Evolutionary conservation across 148 eudicot genomes (phyloP), one percentile per base, ranked within the genome.

Genomic region (Rhododendron ferrugineum): DNA sequence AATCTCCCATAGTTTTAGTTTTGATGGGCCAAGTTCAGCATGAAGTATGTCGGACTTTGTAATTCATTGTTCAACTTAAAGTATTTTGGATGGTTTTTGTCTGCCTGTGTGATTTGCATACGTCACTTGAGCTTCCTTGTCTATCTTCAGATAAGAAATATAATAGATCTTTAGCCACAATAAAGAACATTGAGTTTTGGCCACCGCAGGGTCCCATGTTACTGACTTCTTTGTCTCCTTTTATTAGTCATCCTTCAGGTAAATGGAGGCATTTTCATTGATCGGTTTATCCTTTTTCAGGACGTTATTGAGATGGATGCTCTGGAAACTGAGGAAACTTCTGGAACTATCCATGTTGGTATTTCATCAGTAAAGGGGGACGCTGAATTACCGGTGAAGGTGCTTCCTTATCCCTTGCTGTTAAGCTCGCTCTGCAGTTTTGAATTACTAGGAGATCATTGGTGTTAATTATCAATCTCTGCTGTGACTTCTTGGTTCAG

Each of bases 281-380:
- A 83, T 52, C 42, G 47, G 44, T 11, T 74, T 58, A 64, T 66
- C 42, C 44, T 60, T 77, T 88, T 80, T 52, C 93, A 94, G 96
- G 91, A 46, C 54, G 7, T 46, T 15, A 34, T 34, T 58, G 89
- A 80, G 60, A 86, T 89, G 75, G 56, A 90, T 87, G 80, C 60
- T 73, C 84, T 86, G 58, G 88, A 87, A 81, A 46, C 62, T 82
- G 87, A 80, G 80, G 82, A 84, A 86, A 85, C 95, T 80, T 86
- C 93, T 88, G 82, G 88, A 79, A 91, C 88, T 88, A 88, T 97
- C 83, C 89, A 89, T 89, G 86, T 94, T 85, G 90, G 91, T 86
- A 56, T 92, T 83, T 89, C 93, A 26, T 86, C 89, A 15, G 83
- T 84, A 73, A 89, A 83, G 78, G 87, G 78, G 76, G 92, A 90